These are phyloP conservation scores for Ophiosphaerella korrae DNA, from an alignment of 2,329 filamentous ascomycete genomes.

Conservation along the genomic window DNA sequence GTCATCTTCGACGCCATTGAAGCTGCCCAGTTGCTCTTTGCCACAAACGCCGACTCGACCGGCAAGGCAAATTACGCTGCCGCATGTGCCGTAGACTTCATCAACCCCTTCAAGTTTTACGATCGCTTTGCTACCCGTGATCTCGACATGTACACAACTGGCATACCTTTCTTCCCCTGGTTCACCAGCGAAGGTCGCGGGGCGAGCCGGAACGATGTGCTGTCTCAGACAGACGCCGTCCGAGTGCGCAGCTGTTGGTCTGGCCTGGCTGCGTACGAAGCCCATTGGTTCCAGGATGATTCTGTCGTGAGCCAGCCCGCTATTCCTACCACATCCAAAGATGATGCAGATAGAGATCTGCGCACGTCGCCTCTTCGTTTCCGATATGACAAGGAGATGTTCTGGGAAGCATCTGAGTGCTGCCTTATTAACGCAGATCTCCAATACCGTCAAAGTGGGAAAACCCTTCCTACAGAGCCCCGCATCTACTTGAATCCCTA, in stretches of 20 bases:
- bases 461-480: constrained; percentile 50
- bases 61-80: constrained; percentile 65
- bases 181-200: constrained; percentile 62
- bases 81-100: constrained; percentile 73
- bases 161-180: constrained; percentile 71
- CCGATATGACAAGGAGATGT: constrained; percentile 49
- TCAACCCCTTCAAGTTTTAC: constrained; percentile 70
- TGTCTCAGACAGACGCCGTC: constrained; percentile 66
- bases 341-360: not conserved
- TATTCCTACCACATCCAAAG: not conserved
- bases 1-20: constrained; percentile 66
- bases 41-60: constrained; percentile 59
- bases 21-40: constrained; percentile 67
- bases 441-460: constrained; percentile 42
- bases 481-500: constrained; percentile 77
- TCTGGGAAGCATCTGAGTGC: constrained; percentile 56
- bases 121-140: constrained; percentile 76
- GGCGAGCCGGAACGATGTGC: constrained; percentile 64
- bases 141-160: constrained; percentile 64
- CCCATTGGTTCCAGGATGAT: constrained; percentile 60
- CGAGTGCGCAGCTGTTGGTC: constrained; percentile 77
- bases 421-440: constrained; percentile 56
- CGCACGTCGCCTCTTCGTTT: constrained; percentile 50
- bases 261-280: constrained; percentile 73
- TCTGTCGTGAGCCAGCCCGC: constrained; percentile 3